Evolutionary conservation across 495 filamentous ascomycete genomes (phyloP).

Genomic region (Aspergillus campestris): DNA sequence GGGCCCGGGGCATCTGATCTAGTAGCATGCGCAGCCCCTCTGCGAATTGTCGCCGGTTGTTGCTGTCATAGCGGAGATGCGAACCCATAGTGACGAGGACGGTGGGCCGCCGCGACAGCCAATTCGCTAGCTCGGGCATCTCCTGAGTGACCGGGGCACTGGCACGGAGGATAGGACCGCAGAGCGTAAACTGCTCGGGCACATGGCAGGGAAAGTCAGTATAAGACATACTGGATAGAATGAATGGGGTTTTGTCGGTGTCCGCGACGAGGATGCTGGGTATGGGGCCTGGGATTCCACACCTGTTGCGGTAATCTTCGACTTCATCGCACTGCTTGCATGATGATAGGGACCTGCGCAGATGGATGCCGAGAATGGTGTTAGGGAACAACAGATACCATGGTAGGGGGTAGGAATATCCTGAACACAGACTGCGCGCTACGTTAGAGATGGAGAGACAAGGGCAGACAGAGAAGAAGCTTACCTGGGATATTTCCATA

Average conservation of each 20-base stretch:
- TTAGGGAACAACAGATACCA: constrained; percentile 23
- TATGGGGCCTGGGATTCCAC: constrained; percentile 7
- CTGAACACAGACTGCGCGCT: constrained; percentile 18
- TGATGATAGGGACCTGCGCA: background rate
- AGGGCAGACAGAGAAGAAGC: background rate
- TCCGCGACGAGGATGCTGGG: background rate
- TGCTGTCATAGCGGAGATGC: constrained; percentile 3
- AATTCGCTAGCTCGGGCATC: constrained; percentile 23
- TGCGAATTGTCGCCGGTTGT: constrained; percentile 21
- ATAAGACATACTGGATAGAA: constrained; percentile 5
- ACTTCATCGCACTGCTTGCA: background rate
- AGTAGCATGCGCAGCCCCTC: constrained; percentile 24
- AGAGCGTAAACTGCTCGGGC: constrained; percentile 8
- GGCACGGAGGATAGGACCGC: constrained; percentile 16
- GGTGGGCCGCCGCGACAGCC: constrained; percentile 25
- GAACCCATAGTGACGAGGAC: constrained; percentile 34
- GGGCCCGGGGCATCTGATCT: constrained; percentile 11
- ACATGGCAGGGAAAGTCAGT: constrained; percentile 11
- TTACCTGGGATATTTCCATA: constrained; percentile 29
- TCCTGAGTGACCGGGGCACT: constrained; percentile 5
- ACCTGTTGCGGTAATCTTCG: constrained; percentile 4
- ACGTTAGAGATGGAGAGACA: background rate
- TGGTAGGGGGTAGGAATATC: constrained; percentile 26
- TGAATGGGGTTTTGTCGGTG: background rate
- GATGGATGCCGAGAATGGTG: constrained; percentile 14